Base-by-base conservation (phyloP, 1,139 yeast genomes). In the Diutina rugosa region DNA sequence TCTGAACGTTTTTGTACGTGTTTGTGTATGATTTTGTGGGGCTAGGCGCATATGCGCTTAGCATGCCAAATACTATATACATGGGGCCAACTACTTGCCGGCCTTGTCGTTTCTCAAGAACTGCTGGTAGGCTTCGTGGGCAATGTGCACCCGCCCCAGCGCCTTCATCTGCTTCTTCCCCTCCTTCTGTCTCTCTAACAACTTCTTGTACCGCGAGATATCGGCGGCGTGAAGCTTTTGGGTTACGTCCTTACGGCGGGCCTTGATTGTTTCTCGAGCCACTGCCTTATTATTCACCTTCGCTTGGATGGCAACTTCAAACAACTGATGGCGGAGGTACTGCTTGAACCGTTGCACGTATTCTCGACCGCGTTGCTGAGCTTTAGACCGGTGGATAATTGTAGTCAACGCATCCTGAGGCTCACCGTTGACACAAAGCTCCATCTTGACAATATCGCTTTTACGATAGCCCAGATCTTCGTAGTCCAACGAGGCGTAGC, bases 171-270 rank as follows among this genome's bases (percentile, higher is more conserved):
- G 81, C 70, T 87, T 89, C 72, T 93, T 93, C 53, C 99, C 99
- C 65, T 89, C 97, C 69, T 91, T 93, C 65, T 93, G 99, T 64
- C 89, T 86, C 59, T 80, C 90, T 58, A 93, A 74, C 62, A 93
- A 78, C 70, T 93, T 93, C 75, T 90, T 90, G 62, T 96, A 78
- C 70, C 99, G 78, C 0, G 96, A 82, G 45, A 91, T 81, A 73
- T 93, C 99, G 18, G 97, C 87, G 0, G 99, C 99, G 69, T 93
- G 98, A 61, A 93, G 74, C 64, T 82, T 86, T 56, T 95, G 96
- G 56, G 95, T 76, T 21, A 93, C 99, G 69, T 93, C 99, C 69
- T 93, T 93, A 61, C 97, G 76, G 65, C 88, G 82, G 2, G 98
- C 98, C 67, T 89, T 89, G 61, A 93, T 88, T 0, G 98, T 91